Evolutionary conservation across 1,139 yeast genomes (phyloP).

Genomic region (Nakaseomyces nivariensis): DNA sequence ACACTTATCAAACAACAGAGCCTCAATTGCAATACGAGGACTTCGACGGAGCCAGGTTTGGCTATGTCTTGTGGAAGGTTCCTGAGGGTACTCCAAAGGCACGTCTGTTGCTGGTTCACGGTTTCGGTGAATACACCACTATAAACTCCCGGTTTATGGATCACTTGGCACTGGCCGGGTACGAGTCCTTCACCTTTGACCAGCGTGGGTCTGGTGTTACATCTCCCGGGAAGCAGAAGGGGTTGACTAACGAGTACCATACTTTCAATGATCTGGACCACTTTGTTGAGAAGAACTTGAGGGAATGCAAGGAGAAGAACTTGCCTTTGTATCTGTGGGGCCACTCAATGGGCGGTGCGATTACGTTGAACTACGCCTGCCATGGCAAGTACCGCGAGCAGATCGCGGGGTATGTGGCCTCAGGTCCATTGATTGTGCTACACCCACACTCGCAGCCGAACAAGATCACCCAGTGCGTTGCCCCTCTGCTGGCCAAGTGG

Average conservation of each 20-base stretch:
- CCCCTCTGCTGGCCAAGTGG: conserved; percentile 40
- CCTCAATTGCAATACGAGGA: conserved; percentile 21
- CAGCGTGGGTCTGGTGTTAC: conserved; percentile 88
- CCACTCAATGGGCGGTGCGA: conserved; percentile 96
- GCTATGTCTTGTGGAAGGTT: conserved; percentile 22
- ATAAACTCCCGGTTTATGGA: conserved; percentile 54
- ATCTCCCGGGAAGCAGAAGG: conserved; percentile 47
- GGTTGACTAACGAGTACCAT: conserved; percentile 55
- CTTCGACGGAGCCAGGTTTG: conserved; percentile 24
- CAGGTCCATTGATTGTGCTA: conserved; percentile 59
- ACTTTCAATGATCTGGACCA: conserved; percentile 63
- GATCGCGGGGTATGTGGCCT: conserved; percentile 47
- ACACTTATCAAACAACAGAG: conserved; percentile 13
- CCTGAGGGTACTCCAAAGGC: conserved; percentile 11
- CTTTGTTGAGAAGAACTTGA: conserved; percentile 33
- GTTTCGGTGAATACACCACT: conserved; percentile 60
- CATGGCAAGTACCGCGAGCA: conserved; percentile 48
- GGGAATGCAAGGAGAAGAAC: conserved; percentile 22
- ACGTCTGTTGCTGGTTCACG: conserved; percentile 61
- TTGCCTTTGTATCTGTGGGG: conserved; percentile 56
- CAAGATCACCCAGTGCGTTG: conserved; percentile 35
- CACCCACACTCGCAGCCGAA: conserved; percentile 54
- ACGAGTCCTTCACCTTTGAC: conserved; percentile 67
- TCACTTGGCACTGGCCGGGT: conserved; percentile 48
- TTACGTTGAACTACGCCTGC: conserved; percentile 62